Evolutionary conservation across 2,329 filamentous ascomycete genomes (phyloP), one percentile per base, ranked within the genome.

Genomic region (Cytospora piceicola): DNA sequence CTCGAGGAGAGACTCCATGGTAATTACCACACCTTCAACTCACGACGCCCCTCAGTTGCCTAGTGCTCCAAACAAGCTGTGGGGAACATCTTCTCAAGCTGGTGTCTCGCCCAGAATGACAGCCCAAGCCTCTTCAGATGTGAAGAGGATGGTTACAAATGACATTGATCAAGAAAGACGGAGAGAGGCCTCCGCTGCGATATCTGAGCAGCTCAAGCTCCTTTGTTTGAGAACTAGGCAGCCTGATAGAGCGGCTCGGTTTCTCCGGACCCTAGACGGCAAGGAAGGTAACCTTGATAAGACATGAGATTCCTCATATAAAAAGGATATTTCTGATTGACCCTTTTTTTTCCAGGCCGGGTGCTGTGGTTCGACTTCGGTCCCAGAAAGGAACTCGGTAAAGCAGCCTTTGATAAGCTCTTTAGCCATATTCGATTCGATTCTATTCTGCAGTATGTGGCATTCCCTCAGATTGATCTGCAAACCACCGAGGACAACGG

Each of bases 171-270:
- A 42, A 12, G 30, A 27, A 11, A 9, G 39, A 24, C 34, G 30
- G 34, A 30, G 34, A 32, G 54, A 36, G 20, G 17, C 32, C 17
- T 30, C 55, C 24, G 55, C 17, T 39, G 55, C 8, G 6, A 58
- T 58, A 7, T 42, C 34, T 14, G 30, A 58, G 36, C 58, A 60
- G 29, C 58, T 60, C 39, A 52, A 51, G 39, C 39, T 60, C 14
- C 58, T 51, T 9, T 60, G 46, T 27, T 39, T 60, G 3, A 20
- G 58, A 24, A 58, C n/a, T 22, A 36, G 39, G 15, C 30, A 58
- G 7, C 55, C 55, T 8, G 55, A 58, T 32, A 22, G n/a, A 17
- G 55, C 55, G 30, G 34, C 55, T 20, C 30, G 27, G 34, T 24
- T 58, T 34, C 57, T 59, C n/a, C 8, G 39, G 14, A 54, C 14